Conservation (phyloP, 345 rosid species). For the Moringa oleifera region DNA sequence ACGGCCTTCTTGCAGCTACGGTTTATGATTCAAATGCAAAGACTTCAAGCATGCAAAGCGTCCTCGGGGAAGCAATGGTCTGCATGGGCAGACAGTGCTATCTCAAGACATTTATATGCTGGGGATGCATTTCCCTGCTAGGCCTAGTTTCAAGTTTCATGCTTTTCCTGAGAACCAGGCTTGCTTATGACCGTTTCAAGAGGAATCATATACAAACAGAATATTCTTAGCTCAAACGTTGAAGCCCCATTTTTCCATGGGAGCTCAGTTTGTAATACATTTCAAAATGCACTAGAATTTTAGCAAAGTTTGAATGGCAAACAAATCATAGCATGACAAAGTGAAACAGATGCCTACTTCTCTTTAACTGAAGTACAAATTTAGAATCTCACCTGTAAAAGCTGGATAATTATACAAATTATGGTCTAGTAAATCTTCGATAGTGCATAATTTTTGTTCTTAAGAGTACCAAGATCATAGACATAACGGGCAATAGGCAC, state of each 20-base stretch:
- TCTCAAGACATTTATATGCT: constrained; percentile 36
- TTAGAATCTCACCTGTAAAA: background rate
- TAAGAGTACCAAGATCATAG: background rate
- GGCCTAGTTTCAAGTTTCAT: constrained; percentile 39
- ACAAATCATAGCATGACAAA: background rate
- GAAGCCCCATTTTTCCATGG: background rate
- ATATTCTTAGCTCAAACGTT: constrained; percentile 16
- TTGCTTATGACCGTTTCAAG: constrained; percentile 40
- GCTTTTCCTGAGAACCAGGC: constrained; percentile 49
- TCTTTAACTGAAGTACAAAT: background rate
- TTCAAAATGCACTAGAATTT: background rate
- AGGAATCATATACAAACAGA: constrained; percentile 23
- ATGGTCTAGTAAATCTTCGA: background rate
- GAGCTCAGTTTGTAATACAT: background rate
- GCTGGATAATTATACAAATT: background rate
- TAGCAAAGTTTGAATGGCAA: background rate
- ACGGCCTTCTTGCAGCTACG: constrained; percentile 68
- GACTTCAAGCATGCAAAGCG: constrained; percentile 10
- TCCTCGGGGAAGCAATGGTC: constrained; percentile 27
- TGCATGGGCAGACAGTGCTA: constrained; percentile 67
- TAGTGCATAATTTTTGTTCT: background rate
- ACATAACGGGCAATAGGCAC: background rate
- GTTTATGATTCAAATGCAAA: constrained; percentile 58
- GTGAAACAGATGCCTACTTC: background rate
- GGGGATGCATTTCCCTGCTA: constrained; percentile 46